Base-by-base conservation (phyloP, 2,329 filamentous ascomycete genomes). In the Sporothrix dimorphospora region DNA sequence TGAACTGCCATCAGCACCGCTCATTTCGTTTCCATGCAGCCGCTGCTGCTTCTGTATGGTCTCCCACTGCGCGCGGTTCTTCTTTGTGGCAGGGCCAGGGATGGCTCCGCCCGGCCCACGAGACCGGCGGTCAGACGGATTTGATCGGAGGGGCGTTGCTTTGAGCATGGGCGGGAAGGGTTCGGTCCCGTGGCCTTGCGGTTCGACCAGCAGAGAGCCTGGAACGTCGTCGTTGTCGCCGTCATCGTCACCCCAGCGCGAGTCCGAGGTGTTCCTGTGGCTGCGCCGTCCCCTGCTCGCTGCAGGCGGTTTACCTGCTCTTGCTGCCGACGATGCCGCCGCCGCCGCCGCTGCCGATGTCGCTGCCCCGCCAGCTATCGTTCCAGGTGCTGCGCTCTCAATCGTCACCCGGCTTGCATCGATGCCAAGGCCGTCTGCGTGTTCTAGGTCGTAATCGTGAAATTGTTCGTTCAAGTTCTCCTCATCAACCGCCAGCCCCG, bases 211-310 rank as follows among this genome's bases (percentile, higher is more conserved):
- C 21, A 91, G 81, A 3, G 89, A 91, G 21, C 85, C 87, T 0
- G 89, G 89, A 0, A 91, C 89, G 76, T 91, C 89, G 71, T 91
- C 89, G 71, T 90, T 88, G 71, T 87, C 85, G 5, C 78, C 81
- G 40, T 87, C 85, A 3, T 88, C 85, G 40, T 88, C 86, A 74
- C 71, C 78, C 78, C 73, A 76, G 19, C 70, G 73, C 4, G 71
- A 51, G 6, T 69, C 59, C 0, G 70, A 65, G 1, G n/a, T 9
- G 11, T 71, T 71, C 24, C 55, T 34, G 19, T 38, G 42, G 38
- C 55, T 47, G 6, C 66, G 71, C 40, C 59, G 59, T 8, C 30
- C 53, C 30, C 11, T 63, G 9, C 24, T 24, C 21, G 21, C 16
- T 21, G 45, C 47, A 11, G 3, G 2, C 14, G 38, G 61, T 49